phyloP scores from a whole-genome alignment of 257 asterid species.

The Verbena officinalis region DNA sequence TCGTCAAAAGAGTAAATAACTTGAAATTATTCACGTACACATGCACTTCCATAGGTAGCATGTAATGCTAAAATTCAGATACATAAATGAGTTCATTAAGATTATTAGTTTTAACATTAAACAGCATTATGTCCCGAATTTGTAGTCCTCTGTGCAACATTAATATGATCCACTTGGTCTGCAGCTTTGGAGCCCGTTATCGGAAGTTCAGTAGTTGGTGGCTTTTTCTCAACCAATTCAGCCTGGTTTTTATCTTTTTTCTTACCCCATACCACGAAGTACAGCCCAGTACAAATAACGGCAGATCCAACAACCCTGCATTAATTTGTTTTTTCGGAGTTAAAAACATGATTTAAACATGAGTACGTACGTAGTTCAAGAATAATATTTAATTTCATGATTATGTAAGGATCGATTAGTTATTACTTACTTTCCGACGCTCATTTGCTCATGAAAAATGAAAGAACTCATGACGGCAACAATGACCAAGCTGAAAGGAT shows the following conservation, averaged over 20 bases:
- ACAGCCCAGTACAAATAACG: conserved; percentile 46
- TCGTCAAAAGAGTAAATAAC: no score
- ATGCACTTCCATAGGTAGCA: conserved; percentile 14
- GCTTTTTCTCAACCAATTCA: neutral
- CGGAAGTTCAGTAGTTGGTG: neutral
- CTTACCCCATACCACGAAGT: conserved; percentile 58
- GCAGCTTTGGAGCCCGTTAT: neutral
- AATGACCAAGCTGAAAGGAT: conserved; percentile 55
- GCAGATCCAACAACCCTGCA: conserved; percentile 48
- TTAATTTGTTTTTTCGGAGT: no score
- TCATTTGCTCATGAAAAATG: conserved; percentile 52
- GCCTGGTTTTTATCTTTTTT: conserved; percentile 36
- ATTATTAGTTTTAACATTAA: neutral
- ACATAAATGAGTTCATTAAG: no score
- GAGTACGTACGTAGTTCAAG: neutral
- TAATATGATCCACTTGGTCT: neutral
- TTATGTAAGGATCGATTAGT: no score
- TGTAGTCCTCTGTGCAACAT: no score
- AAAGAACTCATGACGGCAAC: conserved; percentile 54
- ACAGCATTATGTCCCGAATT: conserved; percentile 23
- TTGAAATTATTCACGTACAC: conserved; percentile 9
- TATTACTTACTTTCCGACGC: conserved; percentile 61
- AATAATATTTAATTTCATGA: no score
- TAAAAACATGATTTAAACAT: neutral
- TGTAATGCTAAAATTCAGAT: neutral